Evolutionary conservation across 768 basidiomycete species (phyloP), one percentile per base, ranked within the genome.

Genomic region (Boletus bicolor): DNA sequence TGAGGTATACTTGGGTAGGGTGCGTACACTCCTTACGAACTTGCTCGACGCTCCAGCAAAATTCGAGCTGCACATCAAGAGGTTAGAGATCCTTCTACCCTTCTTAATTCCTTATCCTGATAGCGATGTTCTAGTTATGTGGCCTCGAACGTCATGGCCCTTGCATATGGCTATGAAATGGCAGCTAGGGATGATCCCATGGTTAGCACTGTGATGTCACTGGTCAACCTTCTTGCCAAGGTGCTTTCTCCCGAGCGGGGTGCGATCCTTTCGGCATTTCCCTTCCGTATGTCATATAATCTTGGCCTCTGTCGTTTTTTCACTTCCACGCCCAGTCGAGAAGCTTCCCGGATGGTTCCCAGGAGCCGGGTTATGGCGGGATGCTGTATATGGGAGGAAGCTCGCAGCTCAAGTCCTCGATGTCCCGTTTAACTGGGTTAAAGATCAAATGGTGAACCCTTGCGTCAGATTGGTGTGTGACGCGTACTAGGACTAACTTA

Each of bases 121-220:
- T 19, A 2, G 4, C 12, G 0, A 6, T 9, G 6, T 37, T 26
- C 14, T 34, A 69, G 67, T n/a, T 69, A 55, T 32, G 55, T 68
- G 14, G 67, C 65, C 2, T 64, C 68, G 10, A 67, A 59, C 32
- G 49, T 67, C 32, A 62, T 68, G 68, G 63, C 53, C 4, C 55
- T 68, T 10, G 58, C 68, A 14, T 68, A 68, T 6, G 67, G 68
- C 7, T 68, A 69, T 30, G 65, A 68, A 44, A 57, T 24, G 24
- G 43, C 47, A 11, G 44, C 52, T 1, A 54, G 43, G 21, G 54
- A 65, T n/a, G 67, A 68, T 37, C 63, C 67, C 1, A 60, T 69
- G 49, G 58, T 68, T 17, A 51, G 26, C 28, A 54, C 50, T 5
- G 68, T 59, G 24, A 59, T 46, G 57, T 49, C 56, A 21, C 53